Base-by-base conservation (phyloP, 768 basidiomycete genomes). In the Cystofilobasidium macerans region DNA sequence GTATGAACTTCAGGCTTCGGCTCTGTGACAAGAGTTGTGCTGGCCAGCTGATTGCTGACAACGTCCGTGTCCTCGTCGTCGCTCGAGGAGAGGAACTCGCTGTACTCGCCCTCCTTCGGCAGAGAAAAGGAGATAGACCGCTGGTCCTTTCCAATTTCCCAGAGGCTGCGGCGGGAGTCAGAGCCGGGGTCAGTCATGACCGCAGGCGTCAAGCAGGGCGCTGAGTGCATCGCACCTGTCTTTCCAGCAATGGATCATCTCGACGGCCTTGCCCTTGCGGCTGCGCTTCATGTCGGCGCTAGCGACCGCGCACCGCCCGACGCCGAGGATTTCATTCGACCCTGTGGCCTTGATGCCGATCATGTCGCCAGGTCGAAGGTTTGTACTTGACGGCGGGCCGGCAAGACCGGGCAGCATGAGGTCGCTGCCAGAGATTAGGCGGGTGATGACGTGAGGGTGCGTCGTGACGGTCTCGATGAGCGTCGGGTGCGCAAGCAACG, bases 351-450 rank as follows among this genome's bases (percentile, higher is more conserved):
- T 76, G 32, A 91, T 77, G n/a, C 81, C 78, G 24, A 89, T 85
- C 20, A 89, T 79, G 58, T 85, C 81, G 28, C 78, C 77, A 61
- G 60, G 36, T 2, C 61, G 43, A 4, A 72, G 42, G 40, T 30
- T 73, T 26, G 58, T 36, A 51, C 54, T 63, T 43, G 51, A 51
- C 53, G 47, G 40, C 38, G 58, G 56, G 28, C 20, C 86, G 32
- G 69, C 65, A 11, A 73, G 63, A 75, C 88, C 89, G 5, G 89
- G 87, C 38, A 87, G 84, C 88, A 92, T 90, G 11, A 91, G 81
- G 77, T 92, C 88, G 0, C 89, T 87, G n/a, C 89, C 89, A 13
- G 82, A 83, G 3, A 83, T 77, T 16, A 92, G 80, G 30, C 85
- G 79, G 0, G 85, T 85, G 42, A 89, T 82, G 33, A 89, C 88